Conservation (phyloP, 106 monocot genomes). For the Amphibolis antarctica region DNA sequence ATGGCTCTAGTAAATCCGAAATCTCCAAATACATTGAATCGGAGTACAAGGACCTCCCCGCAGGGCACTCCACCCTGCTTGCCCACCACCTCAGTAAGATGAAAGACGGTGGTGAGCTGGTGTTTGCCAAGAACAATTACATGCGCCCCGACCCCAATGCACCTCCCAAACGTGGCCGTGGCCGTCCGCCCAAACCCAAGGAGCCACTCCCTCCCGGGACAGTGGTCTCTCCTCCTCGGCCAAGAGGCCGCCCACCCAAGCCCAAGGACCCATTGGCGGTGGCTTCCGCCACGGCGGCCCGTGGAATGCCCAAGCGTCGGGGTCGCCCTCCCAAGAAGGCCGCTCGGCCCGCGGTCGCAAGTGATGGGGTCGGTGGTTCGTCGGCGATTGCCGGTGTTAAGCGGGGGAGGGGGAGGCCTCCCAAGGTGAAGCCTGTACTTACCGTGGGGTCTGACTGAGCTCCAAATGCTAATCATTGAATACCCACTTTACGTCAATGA, state of each 20-base stretch:
- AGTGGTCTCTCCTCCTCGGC: slow-evolving; percentile 11
- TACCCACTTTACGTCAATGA: too few relatives aligned
- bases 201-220: neutral
- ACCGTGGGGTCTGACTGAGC: too few relatives aligned
- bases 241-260: slow-evolving; percentile 56
- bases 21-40: slow-evolving; percentile 60
- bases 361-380: too few relatives aligned
- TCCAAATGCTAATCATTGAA: too few relatives aligned
- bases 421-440: slow-evolving; percentile 7
- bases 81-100: slow-evolving; percentile 28
- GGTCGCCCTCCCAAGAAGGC: slow-evolving; percentile 49
- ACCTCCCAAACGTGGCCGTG: slow-evolving; percentile 33
- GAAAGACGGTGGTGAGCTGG: slow-evolving; percentile 42
- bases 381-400: slow-evolving; percentile 6
- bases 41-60: slow-evolving; percentile 38
- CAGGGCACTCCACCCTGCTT: slow-evolving; percentile 25
- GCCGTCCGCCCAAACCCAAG: slow-evolving; percentile 42
- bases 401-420: slow-evolving; percentile 21
- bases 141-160: slow-evolving; percentile 12
- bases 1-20: slow-evolving; percentile 61
- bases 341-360: neutral
- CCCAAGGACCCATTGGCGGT: slow-evolving; percentile 31
- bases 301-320: slow-evolving; percentile 27
- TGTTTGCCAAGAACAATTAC: slow-evolving; percentile 37
- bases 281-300: slow-evolving; percentile 20